Conservation (phyloP, 129 eudicot species). For the Chrysanthemum seticuspe region DNA sequence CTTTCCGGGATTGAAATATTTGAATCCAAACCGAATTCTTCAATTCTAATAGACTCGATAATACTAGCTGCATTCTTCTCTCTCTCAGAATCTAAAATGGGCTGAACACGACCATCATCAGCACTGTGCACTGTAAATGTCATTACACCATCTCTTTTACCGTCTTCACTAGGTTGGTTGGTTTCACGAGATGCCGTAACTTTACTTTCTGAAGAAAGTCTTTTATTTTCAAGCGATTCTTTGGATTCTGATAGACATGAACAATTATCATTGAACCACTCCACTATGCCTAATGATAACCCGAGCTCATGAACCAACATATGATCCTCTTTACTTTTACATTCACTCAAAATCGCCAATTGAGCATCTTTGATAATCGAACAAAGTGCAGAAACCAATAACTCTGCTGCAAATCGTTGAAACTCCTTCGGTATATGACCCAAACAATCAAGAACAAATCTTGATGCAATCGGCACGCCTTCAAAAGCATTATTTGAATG, state of each 20-base stretch:
- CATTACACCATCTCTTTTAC: conserved; percentile 19
- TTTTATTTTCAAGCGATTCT: conserved; percentile 26
- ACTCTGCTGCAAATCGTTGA: conserved; percentile 62
- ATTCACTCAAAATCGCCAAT: conserved; percentile 53
- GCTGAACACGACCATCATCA: conserved; percentile 21
- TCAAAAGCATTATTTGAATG: conserved; percentile 39
- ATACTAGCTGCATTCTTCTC: conserved; percentile 44
- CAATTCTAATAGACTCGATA: conserved; percentile 72
- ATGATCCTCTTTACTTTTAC: conserved; percentile 55
- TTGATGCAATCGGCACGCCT: conserved; percentile 38
- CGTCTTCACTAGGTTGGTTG: conserved; percentile 23
- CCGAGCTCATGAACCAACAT: conserved; percentile 83
- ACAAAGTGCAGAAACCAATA: conserved; percentile 65
- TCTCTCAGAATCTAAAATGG: conserved; percentile 22
- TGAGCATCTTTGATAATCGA: conserved; percentile 53
- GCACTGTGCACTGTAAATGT: conserved; percentile 20
- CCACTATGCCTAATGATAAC: conserved; percentile 68
- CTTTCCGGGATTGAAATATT: conserved; percentile 47
- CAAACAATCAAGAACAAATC: conserved; percentile 67
- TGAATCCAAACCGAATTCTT: conserved; percentile 85
- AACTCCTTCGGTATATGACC: conserved; percentile 67
- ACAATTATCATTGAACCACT: conserved; percentile 67
- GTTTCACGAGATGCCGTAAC: conserved; percentile 18
- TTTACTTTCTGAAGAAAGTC: background rate
- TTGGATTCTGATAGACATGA: conserved; percentile 26